Conservation (phyloP, 2,329 filamentous ascomycete species). For the Acephala macrosclerotiorum region DNA sequence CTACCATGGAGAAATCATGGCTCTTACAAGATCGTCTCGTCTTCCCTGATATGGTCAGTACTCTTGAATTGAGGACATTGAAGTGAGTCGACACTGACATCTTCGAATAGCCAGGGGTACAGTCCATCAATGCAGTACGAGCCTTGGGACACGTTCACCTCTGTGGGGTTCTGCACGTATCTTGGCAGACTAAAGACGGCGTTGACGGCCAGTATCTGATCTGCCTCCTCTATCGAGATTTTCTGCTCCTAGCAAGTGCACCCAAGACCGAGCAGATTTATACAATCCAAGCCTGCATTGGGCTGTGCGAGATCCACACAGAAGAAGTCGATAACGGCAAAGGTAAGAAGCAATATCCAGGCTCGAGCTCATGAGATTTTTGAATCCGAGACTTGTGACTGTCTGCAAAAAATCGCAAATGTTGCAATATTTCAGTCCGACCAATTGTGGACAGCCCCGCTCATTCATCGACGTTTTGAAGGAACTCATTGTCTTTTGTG, state of each 20-base stretch:
- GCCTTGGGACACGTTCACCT: constrained; percentile 81
- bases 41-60: constrained; percentile 73
- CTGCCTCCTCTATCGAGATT: constrained; percentile 82
- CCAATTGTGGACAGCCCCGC: too few species aligned
- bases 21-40: constrained; percentile 81
- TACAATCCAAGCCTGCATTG: constrained; percentile 76
- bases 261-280: constrained; percentile 72
- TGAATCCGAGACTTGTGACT: too few species aligned
- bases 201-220: constrained; percentile 84
- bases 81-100: background rate
- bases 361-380: background rate
- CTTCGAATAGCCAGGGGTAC: constrained; percentile 50
- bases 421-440: too few species aligned
- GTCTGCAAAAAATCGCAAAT: too few species aligned
- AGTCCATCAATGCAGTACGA: constrained; percentile 72
- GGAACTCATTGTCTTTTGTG: background rate
- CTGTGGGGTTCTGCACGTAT: constrained; percentile 84
- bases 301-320: constrained; percentile 68
- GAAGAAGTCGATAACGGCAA: constrained; percentile 79
- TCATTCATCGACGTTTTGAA: background rate
- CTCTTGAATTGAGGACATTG: background rate
- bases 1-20: constrained; percentile 82
- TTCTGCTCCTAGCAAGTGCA: constrained; percentile 77
- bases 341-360: constrained; percentile 56
- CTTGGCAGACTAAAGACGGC: constrained; percentile 75